Evolutionary conservation across 805 yeast genomes (phyloP).

Genomic region (Kuraishia piskuri): DNA sequence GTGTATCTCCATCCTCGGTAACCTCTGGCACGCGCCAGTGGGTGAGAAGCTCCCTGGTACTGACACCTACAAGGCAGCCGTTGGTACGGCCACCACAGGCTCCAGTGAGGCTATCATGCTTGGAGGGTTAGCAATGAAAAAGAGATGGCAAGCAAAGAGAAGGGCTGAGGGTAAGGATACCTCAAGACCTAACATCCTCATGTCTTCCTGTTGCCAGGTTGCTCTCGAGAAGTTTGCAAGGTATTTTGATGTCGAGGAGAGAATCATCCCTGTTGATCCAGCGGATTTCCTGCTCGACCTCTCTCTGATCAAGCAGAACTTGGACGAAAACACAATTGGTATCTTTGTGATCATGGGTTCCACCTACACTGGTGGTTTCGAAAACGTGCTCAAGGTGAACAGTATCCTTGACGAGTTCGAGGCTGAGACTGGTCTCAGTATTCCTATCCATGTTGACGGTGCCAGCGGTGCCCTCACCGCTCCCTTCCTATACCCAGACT

Average conservation of each 20-base stretch:
- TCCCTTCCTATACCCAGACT: slow-evolving; percentile 70
- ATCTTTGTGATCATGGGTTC: slow-evolving; percentile 83
- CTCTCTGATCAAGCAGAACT: slow-evolving; percentile 45
- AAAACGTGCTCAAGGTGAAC: slow-evolving; percentile 55
- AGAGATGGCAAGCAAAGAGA: slow-evolving; percentile 71
- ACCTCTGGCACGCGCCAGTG: slow-evolving; percentile 70
- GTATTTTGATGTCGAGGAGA: slow-evolving; percentile 84
- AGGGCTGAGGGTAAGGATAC: slow-evolving; percentile 48
- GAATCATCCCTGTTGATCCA: slow-evolving; percentile 60
- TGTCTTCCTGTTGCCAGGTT: slow-evolving; percentile 92
- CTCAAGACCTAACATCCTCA: slow-evolving; percentile 71
- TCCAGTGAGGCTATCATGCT: slow-evolving; percentile 91
- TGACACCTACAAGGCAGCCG: slow-evolving; percentile 29
- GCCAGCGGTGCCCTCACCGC: slow-evolving; percentile 90
- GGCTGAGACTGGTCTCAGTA: slow-evolving; percentile 50
- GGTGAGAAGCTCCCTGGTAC: slow-evolving; percentile 8
- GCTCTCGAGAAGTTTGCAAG: slow-evolving; percentile 92
- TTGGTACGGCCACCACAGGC: slow-evolving; percentile 92
- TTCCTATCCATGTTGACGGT: slow-evolving; percentile 90
- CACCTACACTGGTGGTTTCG: slow-evolving; percentile 90
- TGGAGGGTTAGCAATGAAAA: slow-evolving; percentile 90
- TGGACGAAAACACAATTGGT: slow-evolving; percentile 92
- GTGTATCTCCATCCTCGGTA: slow-evolving; percentile 71
- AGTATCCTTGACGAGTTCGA: slow-evolving; percentile 65
- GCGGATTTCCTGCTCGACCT: slow-evolving; percentile 61